Evolutionary conservation across 202 grass and related monocot genomes (phyloP).

Genomic region (Hordeum pubiflorum): DNA sequence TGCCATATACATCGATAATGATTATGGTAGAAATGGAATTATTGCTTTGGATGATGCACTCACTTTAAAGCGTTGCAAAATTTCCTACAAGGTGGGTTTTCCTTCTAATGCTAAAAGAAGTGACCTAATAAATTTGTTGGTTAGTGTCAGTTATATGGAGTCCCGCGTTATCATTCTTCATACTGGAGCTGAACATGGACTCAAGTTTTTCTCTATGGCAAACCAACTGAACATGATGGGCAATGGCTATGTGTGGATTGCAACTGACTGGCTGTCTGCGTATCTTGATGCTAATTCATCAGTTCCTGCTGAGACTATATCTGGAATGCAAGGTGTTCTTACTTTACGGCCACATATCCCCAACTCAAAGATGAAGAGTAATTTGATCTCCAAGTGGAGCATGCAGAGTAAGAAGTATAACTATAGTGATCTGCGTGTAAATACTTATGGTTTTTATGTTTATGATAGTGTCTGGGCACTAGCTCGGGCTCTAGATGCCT

Average conservation of each 20-base stretch:
- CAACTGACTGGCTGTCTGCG: slow-evolving; percentile 83
- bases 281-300: slow-evolving; percentile 66
- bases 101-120: slow-evolving; percentile 29
- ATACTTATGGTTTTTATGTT: slow-evolving; percentile 65
- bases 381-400: slow-evolving; percentile 71
- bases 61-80: slow-evolving; percentile 50
- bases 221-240: slow-evolving; percentile 68
- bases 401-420: slow-evolving; percentile 50
- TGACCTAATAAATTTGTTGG: slow-evolving; percentile 57
- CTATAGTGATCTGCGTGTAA: slow-evolving; percentile 40
- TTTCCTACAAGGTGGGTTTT: slow-evolving; percentile 58
- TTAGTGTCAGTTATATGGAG: slow-evolving; percentile 61
- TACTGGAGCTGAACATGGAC: slow-evolving; percentile 37
- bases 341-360: slow-evolving; percentile 62
- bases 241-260: slow-evolving; percentile 91
- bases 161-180: slow-evolving; percentile 76
- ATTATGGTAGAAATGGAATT: slow-evolving; percentile 86
- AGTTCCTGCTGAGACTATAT: slow-evolving; percentile 49
- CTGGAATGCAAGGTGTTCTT: slow-evolving; percentile 81
- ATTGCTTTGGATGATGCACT: slow-evolving; percentile 72
- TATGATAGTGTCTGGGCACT: slow-evolving; percentile 91
- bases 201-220: slow-evolving; percentile 55
- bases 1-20: slow-evolving; percentile 74
- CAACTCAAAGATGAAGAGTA: slow-evolving; percentile 63
- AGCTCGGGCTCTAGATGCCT: slow-evolving; percentile 64